phyloP scores from a whole-genome alignment of 169 alveolate species.

The Eimeria acervulina region DNA sequence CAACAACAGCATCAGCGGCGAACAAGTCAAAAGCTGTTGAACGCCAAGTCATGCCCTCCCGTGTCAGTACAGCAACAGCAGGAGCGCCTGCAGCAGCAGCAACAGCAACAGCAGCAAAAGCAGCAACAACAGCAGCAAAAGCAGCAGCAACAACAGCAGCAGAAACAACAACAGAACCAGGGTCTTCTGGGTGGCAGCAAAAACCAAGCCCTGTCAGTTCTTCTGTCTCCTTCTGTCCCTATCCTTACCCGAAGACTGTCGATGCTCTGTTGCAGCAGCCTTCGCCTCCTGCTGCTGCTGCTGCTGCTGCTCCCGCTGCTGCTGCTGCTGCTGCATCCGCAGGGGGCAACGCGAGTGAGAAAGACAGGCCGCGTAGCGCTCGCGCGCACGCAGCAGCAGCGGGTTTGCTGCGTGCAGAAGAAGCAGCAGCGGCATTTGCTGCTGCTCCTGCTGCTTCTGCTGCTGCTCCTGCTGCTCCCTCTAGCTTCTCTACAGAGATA shows the following conservation, averaged over 20 bases:
- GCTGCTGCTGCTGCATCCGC: conserved; percentile 54
- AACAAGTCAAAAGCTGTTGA: not conserved
- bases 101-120: no score
- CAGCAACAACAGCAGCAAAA: not conserved
- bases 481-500: not conserved
- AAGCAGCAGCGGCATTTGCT: not conserved
- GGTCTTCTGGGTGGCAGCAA: conserved; percentile 19
- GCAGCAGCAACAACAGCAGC: conserved; percentile 44
- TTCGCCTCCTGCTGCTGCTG: conserved; percentile 12
- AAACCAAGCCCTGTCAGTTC: not conserved
- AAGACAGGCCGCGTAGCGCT: conserved; percentile 32
- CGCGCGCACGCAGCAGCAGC: conserved; percentile 58
- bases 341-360: not conserved
- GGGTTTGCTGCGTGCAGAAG: conserved; percentile 19
- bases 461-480: not conserved
- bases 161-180: not conserved
- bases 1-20: not conserved
- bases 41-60: not conserved
- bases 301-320: conserved; percentile 40
- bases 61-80: conserved; percentile 20
- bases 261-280: not conserved
- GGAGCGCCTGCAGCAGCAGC: no score
- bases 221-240: not conserved
- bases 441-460: not conserved
- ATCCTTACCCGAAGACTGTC: not conserved